Evolutionary conservation across 495 filamentous ascomycete species (phyloP).

Genomic region (Bacidia rubella): DNA sequence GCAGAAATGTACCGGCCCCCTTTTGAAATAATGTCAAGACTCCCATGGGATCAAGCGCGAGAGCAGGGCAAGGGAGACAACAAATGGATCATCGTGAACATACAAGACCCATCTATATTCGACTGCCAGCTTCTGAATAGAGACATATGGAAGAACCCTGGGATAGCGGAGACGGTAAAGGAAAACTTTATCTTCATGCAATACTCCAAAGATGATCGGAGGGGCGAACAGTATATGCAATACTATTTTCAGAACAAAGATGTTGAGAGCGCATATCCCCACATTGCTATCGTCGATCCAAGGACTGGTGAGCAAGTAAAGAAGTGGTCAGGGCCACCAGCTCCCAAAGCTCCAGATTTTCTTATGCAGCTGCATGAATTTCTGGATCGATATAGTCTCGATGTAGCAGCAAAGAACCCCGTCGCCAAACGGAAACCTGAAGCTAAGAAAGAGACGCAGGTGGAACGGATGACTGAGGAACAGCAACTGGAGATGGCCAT

Average conservation of each 20-base stretch:
- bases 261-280: constrained; percentile 72
- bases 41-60: constrained; percentile 68
- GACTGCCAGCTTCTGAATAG: constrained; percentile 86
- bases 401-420: constrained; percentile 77
- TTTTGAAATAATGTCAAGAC: constrained; percentile 64
- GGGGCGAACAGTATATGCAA: constrained; percentile 64
- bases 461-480: constrained; percentile 87
- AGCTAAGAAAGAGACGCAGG: constrained; percentile 49
- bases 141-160: constrained; percentile 82
- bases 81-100: constrained; percentile 91
- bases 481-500: constrained; percentile 92
- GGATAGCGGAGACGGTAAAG: constrained; percentile 62
- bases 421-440: constrained; percentile 70
- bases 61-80: constrained; percentile 68
- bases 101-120: constrained; percentile 84
- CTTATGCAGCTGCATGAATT: constrained; percentile 88
- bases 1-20: constrained; percentile 88
- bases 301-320: constrained; percentile 96
- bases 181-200: constrained; percentile 96
- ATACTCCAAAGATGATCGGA: constrained; percentile 66
- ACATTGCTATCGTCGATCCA: constrained; percentile 91
- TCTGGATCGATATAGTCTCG: constrained; percentile 85
- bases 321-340: constrained; percentile 76
- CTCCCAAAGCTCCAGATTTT: constrained; percentile 65
- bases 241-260: constrained; percentile 74